Base-by-base conservation (phyloP, 2,329 filamentous ascomycete species). In the Fusarium albosuccineum region DNA sequence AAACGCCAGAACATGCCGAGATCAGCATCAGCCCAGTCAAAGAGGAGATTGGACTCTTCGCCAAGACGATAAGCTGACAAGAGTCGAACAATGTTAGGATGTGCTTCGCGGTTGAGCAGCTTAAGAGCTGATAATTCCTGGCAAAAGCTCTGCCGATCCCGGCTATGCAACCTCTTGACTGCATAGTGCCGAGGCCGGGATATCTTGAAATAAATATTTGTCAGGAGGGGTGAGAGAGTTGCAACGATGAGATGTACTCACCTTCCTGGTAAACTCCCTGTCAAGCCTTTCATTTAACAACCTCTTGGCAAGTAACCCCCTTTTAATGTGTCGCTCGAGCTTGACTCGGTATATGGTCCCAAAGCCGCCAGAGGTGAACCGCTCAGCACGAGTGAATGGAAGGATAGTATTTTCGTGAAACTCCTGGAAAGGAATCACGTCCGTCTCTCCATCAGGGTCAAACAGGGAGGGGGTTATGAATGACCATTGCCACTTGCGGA, bases 81-180 rank as follows among this genome's bases (percentile, higher is more conserved):
- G 9, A 57, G 45, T 1, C 17, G 54, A 1, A 51, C 29, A 3
- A 57, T 57, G 1, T 57, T 45, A 0, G 16, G 37, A 5, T 57
- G 37, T 0, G 22, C n/a, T 7, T 13, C 17, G 3, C 13, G 5
- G 0, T 17, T 13, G 6, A 55, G 13, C 6, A 3, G 9, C 3
- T 7, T n/a, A 8, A 16, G 17, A 2, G 11, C 37, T 4, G 10
- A 17, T 1, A 3, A 3, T 29, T 57, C 54, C 1, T 45, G 54
- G 3, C 6, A 33, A 8, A 36, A 51, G 7, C 50, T 36, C 2
- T 33, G 3, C 1, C 0, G 8, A 2, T 1, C 29, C 9, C 3
- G 10, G 4, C 2, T 16, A 6, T 22, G 0, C 4, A 57, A 13
- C 1, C 17, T 14, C 14, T 57, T 57, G 1, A 57, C 44, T 3